A percentile compares a stretch with the other conserved stretches of the same genome.
Conservation (phyloP, 768 basidiomycete genomes). For the Stropharia rugosoannulata region DNA sequence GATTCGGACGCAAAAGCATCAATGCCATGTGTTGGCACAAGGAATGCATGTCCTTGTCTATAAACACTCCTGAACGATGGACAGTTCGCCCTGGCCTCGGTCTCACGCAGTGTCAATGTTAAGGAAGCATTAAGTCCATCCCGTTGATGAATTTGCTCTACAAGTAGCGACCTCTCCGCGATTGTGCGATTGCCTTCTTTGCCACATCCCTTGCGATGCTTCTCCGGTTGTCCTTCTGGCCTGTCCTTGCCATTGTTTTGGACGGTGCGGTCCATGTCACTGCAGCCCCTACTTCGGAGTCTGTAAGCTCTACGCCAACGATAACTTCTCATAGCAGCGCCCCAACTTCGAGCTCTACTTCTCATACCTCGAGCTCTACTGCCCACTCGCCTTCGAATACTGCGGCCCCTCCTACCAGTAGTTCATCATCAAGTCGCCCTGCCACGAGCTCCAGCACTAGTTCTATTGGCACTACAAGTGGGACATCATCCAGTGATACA, state of each 20-base stretch:
- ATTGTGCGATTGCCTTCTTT: conserved; percentile 5
- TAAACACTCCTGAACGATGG: conserved; percentile 20
- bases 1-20: neutral
- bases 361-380: conserved; percentile 7
- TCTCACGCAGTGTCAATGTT: conserved; percentile 32
- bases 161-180: conserved; percentile 4
- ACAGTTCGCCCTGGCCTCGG: conserved; percentile 37
- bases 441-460: neutral
- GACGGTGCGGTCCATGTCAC: neutral
- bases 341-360: neutral
- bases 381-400: conserved; percentile 14
- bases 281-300: neutral
- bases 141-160: conserved; percentile 17
- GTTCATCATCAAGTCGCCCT: neutral
- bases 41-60: conserved; percentile 12
- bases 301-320: neutral
- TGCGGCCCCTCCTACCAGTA: neutral
- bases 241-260: conserved; percentile 7
- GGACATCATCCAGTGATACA: no score
- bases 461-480: neutral
- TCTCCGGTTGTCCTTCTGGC: conserved; percentile 17
- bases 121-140: conserved; percentile 20
- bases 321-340: neutral
- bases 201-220: conserved; percentile 25
- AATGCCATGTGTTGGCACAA: neutral